Conservation (phyloP, 202 grass and related monocot species). For the Thinopyrum obtusiflorum region DNA sequence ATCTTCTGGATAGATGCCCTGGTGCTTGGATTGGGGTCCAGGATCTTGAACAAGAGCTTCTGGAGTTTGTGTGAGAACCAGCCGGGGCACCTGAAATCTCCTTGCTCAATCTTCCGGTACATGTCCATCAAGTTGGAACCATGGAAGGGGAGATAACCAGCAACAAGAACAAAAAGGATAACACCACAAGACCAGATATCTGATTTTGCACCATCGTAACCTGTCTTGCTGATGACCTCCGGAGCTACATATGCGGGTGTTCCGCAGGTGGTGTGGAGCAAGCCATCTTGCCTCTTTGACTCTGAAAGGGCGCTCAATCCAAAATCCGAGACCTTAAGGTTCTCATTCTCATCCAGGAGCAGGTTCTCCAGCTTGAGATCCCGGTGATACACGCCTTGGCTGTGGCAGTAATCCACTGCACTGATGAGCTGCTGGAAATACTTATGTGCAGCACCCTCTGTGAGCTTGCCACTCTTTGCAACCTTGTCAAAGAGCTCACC, state of each 20-base stretch:
- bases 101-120: constrained; percentile 66
- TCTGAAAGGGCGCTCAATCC: constrained; percentile 70
- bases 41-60: constrained; percentile 67
- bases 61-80: constrained; percentile 66
- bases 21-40: constrained; percentile 70
- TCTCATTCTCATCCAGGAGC: constrained; percentile 74
- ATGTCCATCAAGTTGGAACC: constrained; percentile 86
- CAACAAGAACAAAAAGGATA: constrained; percentile 73
- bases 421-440: constrained; percentile 82
- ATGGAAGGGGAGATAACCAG: constrained; percentile 80
- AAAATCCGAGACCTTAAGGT: constrained; percentile 86
- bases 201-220: constrained; percentile 85
- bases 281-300: constrained; percentile 54
- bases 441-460: constrained; percentile 55
- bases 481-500: constrained; percentile 86
- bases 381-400: constrained; percentile 77
- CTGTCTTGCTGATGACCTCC: constrained; percentile 66
- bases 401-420: constrained; percentile 87
- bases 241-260: constrained; percentile 91
- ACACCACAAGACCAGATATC: constrained; percentile 96
- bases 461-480: constrained; percentile 56
- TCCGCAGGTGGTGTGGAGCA: constrained; percentile 83
- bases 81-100: constrained; percentile 70
- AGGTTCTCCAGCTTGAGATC: constrained; percentile 91
- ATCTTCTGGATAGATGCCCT: constrained; percentile 76